Percentiles rank a stretch among this genome's conserved stretches.
These are phyloP conservation scores for Nigrospora sphaerica DNA, from an alignment of 2,329 filamentous ascomycete genomes.

Conservation along the genomic window DNA sequence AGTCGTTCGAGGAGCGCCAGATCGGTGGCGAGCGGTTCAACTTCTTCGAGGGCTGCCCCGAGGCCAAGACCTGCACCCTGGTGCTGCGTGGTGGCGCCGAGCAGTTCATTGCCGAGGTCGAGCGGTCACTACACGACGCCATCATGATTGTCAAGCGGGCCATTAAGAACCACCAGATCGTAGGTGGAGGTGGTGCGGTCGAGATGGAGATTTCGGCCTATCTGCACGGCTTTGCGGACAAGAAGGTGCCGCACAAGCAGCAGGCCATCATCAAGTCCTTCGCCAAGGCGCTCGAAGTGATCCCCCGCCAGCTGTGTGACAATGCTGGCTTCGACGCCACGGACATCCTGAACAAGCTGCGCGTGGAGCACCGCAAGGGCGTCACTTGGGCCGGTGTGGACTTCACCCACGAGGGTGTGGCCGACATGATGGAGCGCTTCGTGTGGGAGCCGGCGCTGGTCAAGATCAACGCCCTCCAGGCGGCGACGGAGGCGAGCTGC, in stretches of 20 bases:
- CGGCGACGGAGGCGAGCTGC: slow-evolving; percentile 90
- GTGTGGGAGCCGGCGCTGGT: slow-evolving; percentile 96
- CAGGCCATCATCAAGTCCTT: slow-evolving; percentile 97
- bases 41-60: slow-evolving; percentile 93
- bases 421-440: slow-evolving; percentile 91
- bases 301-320: slow-evolving; percentile 94
- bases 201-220: slow-evolving; percentile 98
- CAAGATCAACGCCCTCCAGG: slow-evolving; percentile 95
- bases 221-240: slow-evolving; percentile 86
- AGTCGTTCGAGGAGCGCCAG: slow-evolving; percentile 87
- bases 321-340: slow-evolving; percentile 98
- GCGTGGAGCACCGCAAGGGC: slow-evolving; percentile 92
- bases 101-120: slow-evolving; percentile 98
- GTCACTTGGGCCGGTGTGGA: slow-evolving; percentile 94
- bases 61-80: slow-evolving; percentile 93
- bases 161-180: slow-evolving; percentile 89
- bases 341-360: slow-evolving; percentile 91
- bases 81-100: slow-evolving; percentile 93
- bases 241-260: slow-evolving; percentile 89
- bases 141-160: slow-evolving; percentile 99
- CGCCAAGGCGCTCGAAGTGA: slow-evolving; percentile 92
- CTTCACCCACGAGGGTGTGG: slow-evolving; percentile 83
- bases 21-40: slow-evolving; percentile 98
- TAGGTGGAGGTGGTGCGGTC: slow-evolving; percentile 86
- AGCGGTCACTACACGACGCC: slow-evolving; percentile 94